phyloP scores from a whole-genome alignment of 1,139 yeast species.

The Meyerozyma athensensis region DNA sequence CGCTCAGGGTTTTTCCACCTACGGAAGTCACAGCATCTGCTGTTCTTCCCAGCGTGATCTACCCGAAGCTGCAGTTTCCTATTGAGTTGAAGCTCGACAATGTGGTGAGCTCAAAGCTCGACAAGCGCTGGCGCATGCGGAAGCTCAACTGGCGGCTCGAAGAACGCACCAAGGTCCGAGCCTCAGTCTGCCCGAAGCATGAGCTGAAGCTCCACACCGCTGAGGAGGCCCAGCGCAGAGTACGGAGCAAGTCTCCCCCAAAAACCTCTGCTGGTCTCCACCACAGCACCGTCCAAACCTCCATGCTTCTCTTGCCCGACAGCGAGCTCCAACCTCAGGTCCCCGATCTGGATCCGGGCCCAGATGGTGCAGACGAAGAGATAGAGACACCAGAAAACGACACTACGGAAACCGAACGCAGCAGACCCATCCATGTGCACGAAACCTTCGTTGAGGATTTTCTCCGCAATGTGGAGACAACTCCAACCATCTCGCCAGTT shows the following conservation, averaged over 20 bases:
- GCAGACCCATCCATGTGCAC: slow-evolving; percentile 22
- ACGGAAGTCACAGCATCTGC: slow-evolving; percentile 86
- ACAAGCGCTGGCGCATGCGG: slow-evolving; percentile 88
- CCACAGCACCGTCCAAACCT: slow-evolving; percentile 38
- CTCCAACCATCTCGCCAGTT: slow-evolving; percentile 4
- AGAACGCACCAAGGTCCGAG: slow-evolving; percentile 63
- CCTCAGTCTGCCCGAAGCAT: slow-evolving; percentile 56
- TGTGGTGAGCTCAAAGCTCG: slow-evolving; percentile 46
- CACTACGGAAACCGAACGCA: slow-evolving; percentile 18
- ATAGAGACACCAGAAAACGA: slow-evolving; percentile 11
- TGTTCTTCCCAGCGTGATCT: slow-evolving; percentile 79
- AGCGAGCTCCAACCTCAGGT: slow-evolving; percentile 6
- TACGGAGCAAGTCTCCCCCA: slow-evolving; percentile 7
- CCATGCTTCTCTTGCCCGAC: slow-evolving; percentile 15
- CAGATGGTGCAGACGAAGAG: slow-evolving; percentile 7
- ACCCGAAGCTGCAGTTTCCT: slow-evolving; percentile 83
- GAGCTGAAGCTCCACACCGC: slow-evolving; percentile 39
- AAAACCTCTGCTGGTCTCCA: slow-evolving; percentile 23
- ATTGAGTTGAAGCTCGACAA: slow-evolving; percentile 81
- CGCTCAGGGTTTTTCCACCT: slow-evolving; percentile 91
- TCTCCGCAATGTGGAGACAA: slow-evolving; percentile 5
- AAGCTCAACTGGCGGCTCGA: slow-evolving; percentile 88
- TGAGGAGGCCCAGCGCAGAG: slow-evolving; percentile 40
- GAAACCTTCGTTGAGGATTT: slow-evolving; percentile 32
- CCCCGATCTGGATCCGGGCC: slow-evolving; percentile 8